Base-by-base conservation (phyloP, 1,284 basidiomycete species). In the Amylostereum areolatum region DNA sequence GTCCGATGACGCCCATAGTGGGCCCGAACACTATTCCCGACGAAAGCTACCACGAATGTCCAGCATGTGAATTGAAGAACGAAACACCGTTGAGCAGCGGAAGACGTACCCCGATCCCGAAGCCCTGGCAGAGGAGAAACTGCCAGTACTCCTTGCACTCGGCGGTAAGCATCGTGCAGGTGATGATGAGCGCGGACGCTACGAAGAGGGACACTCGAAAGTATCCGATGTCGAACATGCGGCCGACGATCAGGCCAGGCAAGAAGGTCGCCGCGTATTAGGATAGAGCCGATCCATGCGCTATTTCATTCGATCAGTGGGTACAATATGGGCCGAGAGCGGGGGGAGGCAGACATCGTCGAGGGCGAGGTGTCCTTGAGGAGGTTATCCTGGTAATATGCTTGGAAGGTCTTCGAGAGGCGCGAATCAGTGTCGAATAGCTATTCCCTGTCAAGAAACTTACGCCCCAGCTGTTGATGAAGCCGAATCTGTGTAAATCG, bases 201-300 rank as follows among this genome's bases (percentile, higher is more conserved):
- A 62, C 7, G 18, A 71, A 55, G 27, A 73, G 59, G 1, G 74
- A 71, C 0, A 68, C 49, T 39, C 67, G 67, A 57, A 77, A 71
- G 57, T 73, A 69, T 1, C 79, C 80, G 25, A 73, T 60, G 59
- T 82, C 79, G 59, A 80, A 77, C 30, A 81, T 62, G 2, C 75
- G 73, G 0, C 79, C 79, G n/a, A 69, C 65, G 33, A 80, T 47
- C 18, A 80, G 68, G 3, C 75, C 61, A 12, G 73, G 70, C 18
- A 77, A 58, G 47, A 80, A 75, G 8, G 70, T 66, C 5, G 77
- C 61, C 8, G 73, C 68, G 56, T 74, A 74, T 69, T 73, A n/a
- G 50, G 49, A 85, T 67, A 0, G 85, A 85, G 2, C 85, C 85
- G 50, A 89, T 86, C 86, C 85, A 89, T 12, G 84, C 76, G 41